Conservation (phyloP, 2,329 filamentous ascomycete genomes). For the Monilinia laxa region DNA sequence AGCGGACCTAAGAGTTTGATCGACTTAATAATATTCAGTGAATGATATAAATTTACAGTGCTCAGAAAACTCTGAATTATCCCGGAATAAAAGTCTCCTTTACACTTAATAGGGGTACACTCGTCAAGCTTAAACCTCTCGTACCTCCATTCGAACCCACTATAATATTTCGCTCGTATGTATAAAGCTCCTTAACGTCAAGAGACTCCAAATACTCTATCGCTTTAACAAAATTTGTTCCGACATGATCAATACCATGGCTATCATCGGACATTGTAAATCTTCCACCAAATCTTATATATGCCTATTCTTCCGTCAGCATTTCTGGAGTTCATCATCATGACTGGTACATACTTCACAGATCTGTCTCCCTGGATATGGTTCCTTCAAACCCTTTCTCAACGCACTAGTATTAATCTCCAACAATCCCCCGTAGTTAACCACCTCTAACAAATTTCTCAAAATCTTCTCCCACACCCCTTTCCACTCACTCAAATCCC, state of each 20-base stretch:
- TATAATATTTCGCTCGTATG: slow-evolving; percentile 27
- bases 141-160: background rate
- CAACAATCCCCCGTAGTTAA: slow-evolving; percentile 73
- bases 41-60: background rate
- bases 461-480: slow-evolving; percentile 71
- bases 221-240: slow-evolving; percentile 74
- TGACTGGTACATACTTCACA: slow-evolving; percentile 51
- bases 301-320: slow-evolving; percentile 46
- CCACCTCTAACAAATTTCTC: slow-evolving; percentile 72
- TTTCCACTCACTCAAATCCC: slow-evolving; percentile 56
- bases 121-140: slow-evolving; percentile 21
- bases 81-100: slow-evolving; percentile 31
- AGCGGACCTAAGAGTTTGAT: background rate
- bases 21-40: too few species aligned
- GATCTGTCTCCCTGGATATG: slow-evolving; percentile 79
- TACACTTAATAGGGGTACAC: slow-evolving; percentile 28
- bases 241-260: slow-evolving; percentile 83
- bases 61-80: background rate
- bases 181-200: slow-evolving; percentile 60
- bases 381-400: slow-evolving; percentile 85
- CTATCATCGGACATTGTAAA: slow-evolving; percentile 96
- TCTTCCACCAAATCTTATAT: slow-evolving; percentile 68
- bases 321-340: background rate
- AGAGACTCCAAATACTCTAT: slow-evolving; percentile 68
- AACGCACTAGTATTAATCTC: slow-evolving; percentile 88